A percentile compares a stretch with the other conserved stretches of the same genome.
phyloP scores from a whole-genome alignment of 371 early-diverging fungal species.

The Rhizomucor pusillus region DNA sequence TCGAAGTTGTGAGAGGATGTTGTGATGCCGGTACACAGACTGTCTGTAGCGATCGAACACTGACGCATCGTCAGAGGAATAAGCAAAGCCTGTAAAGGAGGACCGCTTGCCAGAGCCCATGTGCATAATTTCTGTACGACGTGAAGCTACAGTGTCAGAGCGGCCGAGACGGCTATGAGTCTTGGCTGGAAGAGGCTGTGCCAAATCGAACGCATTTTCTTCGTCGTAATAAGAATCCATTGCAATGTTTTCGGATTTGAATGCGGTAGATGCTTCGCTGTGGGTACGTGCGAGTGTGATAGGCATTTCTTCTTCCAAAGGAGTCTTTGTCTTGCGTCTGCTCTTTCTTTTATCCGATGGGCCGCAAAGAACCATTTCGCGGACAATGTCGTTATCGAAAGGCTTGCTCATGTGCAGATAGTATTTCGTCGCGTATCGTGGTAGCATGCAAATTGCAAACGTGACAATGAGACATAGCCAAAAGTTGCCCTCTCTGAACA shows the following conservation, averaged over 20 bases:
- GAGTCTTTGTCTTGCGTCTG: slow-evolving; percentile 6
- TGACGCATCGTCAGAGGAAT: slow-evolving; percentile 41
- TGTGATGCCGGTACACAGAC: slow-evolving; percentile 35
- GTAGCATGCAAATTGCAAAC: slow-evolving; percentile 43
- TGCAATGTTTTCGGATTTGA: slow-evolving; percentile 3
- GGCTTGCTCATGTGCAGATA: slow-evolving; percentile 52
- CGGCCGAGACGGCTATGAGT: slow-evolving; percentile 18
- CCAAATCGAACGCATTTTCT: slow-evolving; percentile 17
- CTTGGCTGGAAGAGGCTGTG: slow-evolving; percentile 7
- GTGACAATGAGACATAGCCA: slow-evolving; percentile 51
- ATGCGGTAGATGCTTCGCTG: slow-evolving; percentile 18
- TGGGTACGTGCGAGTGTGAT: slow-evolving; percentile 31
- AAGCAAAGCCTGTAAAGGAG: slow-evolving; percentile 50
- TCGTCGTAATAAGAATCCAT: slow-evolving; percentile 14
- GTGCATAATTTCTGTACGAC: slow-evolving; percentile 43
- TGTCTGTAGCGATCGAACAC: slow-evolving; percentile 44
- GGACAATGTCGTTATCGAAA: slow-evolving; percentile 63
- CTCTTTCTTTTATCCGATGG: no score
- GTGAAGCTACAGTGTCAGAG: slow-evolving; percentile 20
- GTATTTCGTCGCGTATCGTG: slow-evolving; percentile 44
- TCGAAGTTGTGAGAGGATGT: slow-evolving; percentile 7
- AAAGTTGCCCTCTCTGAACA: slow-evolving; percentile 48
- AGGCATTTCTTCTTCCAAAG: slow-evolving; percentile 29
- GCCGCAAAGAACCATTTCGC: no score
- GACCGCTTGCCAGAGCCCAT: slow-evolving; percentile 43